These are phyloP conservation scores for Flammula alnicola DNA, from an alignment of 1,284 basidiomycete genomes.

Conservation along the genomic window DNA sequence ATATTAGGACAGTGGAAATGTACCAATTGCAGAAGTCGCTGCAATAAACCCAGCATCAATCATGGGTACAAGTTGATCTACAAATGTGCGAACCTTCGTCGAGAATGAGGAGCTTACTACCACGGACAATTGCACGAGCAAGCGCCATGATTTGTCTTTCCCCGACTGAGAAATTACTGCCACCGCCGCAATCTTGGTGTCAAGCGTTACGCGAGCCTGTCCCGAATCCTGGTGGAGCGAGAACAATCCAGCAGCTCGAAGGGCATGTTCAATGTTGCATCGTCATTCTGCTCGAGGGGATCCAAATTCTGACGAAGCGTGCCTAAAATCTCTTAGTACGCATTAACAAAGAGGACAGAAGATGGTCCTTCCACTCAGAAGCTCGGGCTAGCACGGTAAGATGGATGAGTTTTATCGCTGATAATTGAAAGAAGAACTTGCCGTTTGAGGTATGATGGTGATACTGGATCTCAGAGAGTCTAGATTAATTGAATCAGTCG, in stretches of 20 bases:
- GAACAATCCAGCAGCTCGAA: constrained; percentile 58
- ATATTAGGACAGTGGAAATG: constrained; percentile 34
- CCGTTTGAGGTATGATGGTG: constrained; percentile 61
- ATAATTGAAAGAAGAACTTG: constrained; percentile 1
- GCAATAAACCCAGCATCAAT: not conserved
- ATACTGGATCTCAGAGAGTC: constrained; percentile 65
- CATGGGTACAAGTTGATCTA: not conserved
- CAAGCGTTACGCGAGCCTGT: constrained; percentile 5
- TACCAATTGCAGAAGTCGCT: constrained; percentile 51
- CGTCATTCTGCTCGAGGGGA: constrained; percentile 64
- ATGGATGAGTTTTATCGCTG: not conserved
- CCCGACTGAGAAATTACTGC: constrained; percentile 73
- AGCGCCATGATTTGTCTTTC: constrained; percentile 71
- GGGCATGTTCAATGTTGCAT: constrained; percentile 59
- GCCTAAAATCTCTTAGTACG: constrained; percentile 6
- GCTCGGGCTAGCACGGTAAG: constrained; percentile 4
- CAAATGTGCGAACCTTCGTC: constrained; percentile 52
- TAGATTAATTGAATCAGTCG: constrained; percentile 58
- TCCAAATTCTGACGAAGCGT: constrained; percentile 17
- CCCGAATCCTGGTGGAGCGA: constrained; percentile 6
- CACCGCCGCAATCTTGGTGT: constrained; percentile 45
- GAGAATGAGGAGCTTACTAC: constrained; percentile 63
- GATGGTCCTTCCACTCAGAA: constrained; percentile 25
- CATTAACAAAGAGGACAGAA: constrained; percentile 37
- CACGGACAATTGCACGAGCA: constrained; percentile 55